phyloP scores from a whole-genome alignment of 169 alveolate species.

The Theileria equi region DNA sequence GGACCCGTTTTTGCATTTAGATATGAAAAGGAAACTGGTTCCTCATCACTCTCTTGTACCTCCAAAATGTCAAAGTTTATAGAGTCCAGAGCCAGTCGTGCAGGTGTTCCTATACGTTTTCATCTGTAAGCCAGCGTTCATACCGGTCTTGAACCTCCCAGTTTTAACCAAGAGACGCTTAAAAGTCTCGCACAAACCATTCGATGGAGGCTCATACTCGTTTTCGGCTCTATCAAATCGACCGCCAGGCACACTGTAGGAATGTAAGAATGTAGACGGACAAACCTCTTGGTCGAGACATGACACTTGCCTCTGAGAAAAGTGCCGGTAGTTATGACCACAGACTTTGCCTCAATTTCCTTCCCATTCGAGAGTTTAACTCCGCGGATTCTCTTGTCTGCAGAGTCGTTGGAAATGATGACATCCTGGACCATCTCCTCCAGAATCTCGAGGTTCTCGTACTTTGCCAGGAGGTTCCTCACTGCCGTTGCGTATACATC shows the following conservation, averaged over 20 bases:
- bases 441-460: constrained; percentile 17
- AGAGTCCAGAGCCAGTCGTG: constrained; percentile 76
- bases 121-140: constrained; percentile 51
- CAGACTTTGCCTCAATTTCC: constrained; percentile 54
- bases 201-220: constrained; percentile 56
- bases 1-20: constrained; percentile 52
- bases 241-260: constrained; percentile 69
- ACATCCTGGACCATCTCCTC: constrained; percentile 71
- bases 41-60: constrained; percentile 76
- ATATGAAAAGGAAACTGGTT: constrained; percentile 80
- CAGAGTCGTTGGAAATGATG: too few relatives aligned
- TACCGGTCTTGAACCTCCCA: constrained; percentile 61
- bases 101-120: constrained; percentile 88
- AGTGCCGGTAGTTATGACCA: constrained; percentile 89
- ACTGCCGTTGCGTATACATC: constrained; percentile 77
- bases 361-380: constrained; percentile 63
- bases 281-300: constrained; percentile 75
- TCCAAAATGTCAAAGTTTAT: constrained; percentile 80
- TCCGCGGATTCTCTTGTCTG: constrained; percentile 53
- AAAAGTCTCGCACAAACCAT: constrained; percentile 64
- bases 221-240: constrained; percentile 66
- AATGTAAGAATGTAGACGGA: too few relatives aligned
- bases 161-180: constrained; percentile 33
- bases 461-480: constrained; percentile 33
- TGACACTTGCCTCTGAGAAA: constrained; percentile 85